Conservation (phyloP, 106 monocot genomes). For the Iris macrosiphon region DNA sequence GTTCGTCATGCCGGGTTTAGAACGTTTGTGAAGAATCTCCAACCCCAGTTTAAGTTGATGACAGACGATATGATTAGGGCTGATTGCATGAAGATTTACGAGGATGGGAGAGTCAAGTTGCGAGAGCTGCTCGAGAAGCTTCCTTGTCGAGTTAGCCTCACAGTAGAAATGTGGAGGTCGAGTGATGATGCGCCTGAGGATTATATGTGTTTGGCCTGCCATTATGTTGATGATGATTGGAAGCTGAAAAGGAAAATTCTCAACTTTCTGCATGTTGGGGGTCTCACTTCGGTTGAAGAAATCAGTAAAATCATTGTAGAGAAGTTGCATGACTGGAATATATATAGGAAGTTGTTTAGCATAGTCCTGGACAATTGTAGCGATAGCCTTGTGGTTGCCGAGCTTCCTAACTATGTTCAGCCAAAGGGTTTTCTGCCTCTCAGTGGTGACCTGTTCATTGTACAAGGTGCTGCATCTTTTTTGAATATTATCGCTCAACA, state of each 20-base stretch:
- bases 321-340: constrained; percentile 48
- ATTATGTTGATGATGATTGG: constrained; percentile 65
- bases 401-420: constrained; percentile 22
- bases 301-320: constrained; percentile 28
- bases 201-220: constrained; percentile 45
- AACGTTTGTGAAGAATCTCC: constrained; percentile 54
- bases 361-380: constrained; percentile 42
- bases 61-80: constrained; percentile 29
- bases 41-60: constrained; percentile 48
- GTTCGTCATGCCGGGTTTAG: constrained; percentile 52
- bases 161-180: constrained; percentile 44
- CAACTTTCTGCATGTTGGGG: constrained; percentile 36
- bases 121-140: constrained; percentile 35
- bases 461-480: constrained; percentile 28
- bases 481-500: constrained; percentile 48
- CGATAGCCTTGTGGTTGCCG: constrained; percentile 24
- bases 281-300: constrained; percentile 13
- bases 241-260: constrained; percentile 47
- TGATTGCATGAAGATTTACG: constrained; percentile 56
- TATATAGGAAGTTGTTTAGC: constrained; percentile 40
- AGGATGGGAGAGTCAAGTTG: constrained; percentile 28
- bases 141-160: constrained; percentile 32
- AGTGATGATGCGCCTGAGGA: constrained; percentile 22
- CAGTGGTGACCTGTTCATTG: constrained; percentile 45
- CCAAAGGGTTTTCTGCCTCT: constrained; percentile 17